phyloP scores from a whole-genome alignment of 2,329 filamentous ascomycete species.

The Cercospora berteroae region DNA sequence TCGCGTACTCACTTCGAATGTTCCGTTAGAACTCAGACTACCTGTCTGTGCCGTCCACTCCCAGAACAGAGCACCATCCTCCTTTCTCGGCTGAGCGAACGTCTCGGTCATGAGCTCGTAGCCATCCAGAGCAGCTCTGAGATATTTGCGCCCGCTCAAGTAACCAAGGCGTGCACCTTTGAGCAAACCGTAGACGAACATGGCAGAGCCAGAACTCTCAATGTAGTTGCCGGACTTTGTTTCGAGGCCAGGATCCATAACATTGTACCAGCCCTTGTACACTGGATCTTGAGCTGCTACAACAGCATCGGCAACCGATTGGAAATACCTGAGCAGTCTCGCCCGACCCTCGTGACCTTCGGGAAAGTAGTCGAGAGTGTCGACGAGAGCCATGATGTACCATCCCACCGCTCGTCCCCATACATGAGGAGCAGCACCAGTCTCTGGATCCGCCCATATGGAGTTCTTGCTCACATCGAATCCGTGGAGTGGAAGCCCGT shows the following conservation, averaged over 20 bases:
- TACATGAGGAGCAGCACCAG: slow-evolving; percentile 52
- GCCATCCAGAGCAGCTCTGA: slow-evolving; percentile 40
- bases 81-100: slow-evolving; percentile 49
- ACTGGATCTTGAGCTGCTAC: slow-evolving; percentile 39
- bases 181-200: slow-evolving; percentile 56
- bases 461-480: slow-evolving; percentile 51
- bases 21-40: slow-evolving; percentile 50
- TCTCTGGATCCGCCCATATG: slow-evolving; percentile 52
- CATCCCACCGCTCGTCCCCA: slow-evolving; percentile 56
- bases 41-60: slow-evolving; percentile 54
- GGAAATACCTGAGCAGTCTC: slow-evolving; percentile 39
- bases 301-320: slow-evolving; percentile 41
- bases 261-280: slow-evolving; percentile 50
- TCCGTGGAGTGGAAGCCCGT: slow-evolving; percentile 51
- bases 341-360: slow-evolving; percentile 27
- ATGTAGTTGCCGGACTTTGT: slow-evolving; percentile 53
- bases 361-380: slow-evolving; percentile 45
- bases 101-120: slow-evolving; percentile 46
- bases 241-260: slow-evolving; percentile 50
- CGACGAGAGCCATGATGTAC: slow-evolving; percentile 53
- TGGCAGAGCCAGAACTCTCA: slow-evolving; percentile 56
- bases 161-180: slow-evolving; percentile 47
- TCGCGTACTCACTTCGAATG: slow-evolving; percentile 46
- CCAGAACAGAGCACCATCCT: slow-evolving; percentile 49
- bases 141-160: slow-evolving; percentile 18